Percentiles rank a stretch among this genome's conserved stretches.
Conservation (phyloP, 2,329 filamentous ascomycete species). For the Ophiostoma montium region DNA sequence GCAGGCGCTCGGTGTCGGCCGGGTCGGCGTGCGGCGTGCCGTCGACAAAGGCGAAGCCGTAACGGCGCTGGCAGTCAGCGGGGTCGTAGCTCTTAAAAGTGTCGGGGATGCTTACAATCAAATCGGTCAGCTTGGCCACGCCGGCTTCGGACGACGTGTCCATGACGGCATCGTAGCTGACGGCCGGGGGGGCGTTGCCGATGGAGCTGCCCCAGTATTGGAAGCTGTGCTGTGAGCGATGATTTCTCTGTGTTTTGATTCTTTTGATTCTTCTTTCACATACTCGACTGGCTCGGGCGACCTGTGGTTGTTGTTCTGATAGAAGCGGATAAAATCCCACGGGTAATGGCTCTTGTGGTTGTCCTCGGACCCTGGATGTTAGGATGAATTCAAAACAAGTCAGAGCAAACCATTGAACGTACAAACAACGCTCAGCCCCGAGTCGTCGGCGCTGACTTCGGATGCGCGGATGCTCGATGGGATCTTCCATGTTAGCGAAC, state of each 20-base stretch:
- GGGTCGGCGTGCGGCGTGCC: conserved; percentile 51
- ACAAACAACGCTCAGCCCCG: conserved; percentile 37
- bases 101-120: conserved; percentile 28
- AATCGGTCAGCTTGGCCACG: conserved; percentile 46
- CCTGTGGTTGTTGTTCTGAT: conserved; percentile 24
- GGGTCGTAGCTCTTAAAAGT: background rate
- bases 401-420: too few species aligned
- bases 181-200: conserved; percentile 36
- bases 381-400: background rate
- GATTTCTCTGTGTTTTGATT: background rate
- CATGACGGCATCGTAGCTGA: conserved; percentile 49
- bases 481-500: conserved; percentile 24
- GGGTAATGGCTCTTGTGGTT: conserved; percentile 54
- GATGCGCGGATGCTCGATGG: conserved; percentile 26
- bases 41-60: conserved; percentile 67
- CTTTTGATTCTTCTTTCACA: conserved; percentile 8
- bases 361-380: conserved; percentile 45
- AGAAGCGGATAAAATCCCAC: conserved; percentile 44
- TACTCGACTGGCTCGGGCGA: conserved; percentile 22
- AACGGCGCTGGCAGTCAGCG: conserved; percentile 34
- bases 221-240: conserved; percentile 9
- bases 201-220: conserved; percentile 22
- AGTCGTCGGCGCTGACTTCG: conserved; percentile 19
- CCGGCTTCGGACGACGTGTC: conserved; percentile 30
- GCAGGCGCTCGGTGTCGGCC: conserved; percentile 55